Evolutionary conservation across 371 early-diverging fungal species (phyloP), one percentile per base, ranked within the genome.

Genomic region (Mortierella sp.): DNA sequence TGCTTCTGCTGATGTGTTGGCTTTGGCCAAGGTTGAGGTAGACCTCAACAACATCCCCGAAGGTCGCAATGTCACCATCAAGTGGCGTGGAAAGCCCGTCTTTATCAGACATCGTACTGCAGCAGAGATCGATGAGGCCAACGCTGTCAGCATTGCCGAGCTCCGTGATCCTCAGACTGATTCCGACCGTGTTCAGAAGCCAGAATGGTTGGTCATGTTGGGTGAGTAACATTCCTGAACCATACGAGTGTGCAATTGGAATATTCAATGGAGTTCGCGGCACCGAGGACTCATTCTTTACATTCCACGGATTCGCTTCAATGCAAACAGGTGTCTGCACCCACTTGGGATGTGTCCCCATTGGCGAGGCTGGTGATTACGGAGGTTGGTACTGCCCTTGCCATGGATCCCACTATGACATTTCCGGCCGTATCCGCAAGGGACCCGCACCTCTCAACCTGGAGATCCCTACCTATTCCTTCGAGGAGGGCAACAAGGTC

Each of bases 331-430:
- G 97, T 78, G 94, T 98, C 73, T 98, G 98, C 90, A 98, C 98
- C 58, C 98, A 98, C 83, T 88, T 98, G 85, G 90, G 98, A 80
- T 98, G 98, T 87, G 98, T 98, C 51, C 98, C 98, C 63, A 93
- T 97, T 73, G 97, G 96, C 63, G 97, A 98, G 81, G 91, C 97
- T 82, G 98, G 98, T 84, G 98, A 98, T 68, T 98, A 84, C 79
- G 96, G 95, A 72, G 98, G 98, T 64, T 98, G 98, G 98, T 98
- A 96, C 88, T 98, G 98, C 89, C 98, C 98, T 58, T 98, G 98
- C 92, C 97, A 96, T 85, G 98, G 98, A 72, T 97, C 97, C 61
- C 74, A 74, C 45, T 76, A 76, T 69, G 83, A 83, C 61, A 82
- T 83, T 62, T 83, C 83, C 61, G 96, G 96, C 56, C 95, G 98